These are phyloP conservation scores for Linderniella brevidens DNA, from an alignment of 257 asterid genomes.

Conservation along the genomic window DNA sequence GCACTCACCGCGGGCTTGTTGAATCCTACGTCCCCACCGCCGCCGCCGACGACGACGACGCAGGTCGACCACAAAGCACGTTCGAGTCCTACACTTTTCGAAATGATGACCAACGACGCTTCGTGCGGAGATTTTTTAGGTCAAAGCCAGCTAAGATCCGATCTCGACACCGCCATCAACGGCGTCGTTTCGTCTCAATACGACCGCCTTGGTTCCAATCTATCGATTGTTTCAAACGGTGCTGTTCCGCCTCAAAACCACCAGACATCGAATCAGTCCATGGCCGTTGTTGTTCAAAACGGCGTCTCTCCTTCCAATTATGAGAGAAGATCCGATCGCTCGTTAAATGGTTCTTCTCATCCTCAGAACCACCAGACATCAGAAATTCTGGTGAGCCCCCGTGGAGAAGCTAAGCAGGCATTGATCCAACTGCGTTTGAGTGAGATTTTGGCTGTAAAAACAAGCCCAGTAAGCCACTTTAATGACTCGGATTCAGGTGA, in stretches of 20 bases:
- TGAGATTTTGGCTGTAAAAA: conserved; percentile 38
- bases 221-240: conserved; percentile 10
- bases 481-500: conserved; percentile 63
- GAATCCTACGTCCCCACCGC: conserved; percentile 85
- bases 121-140: too few species aligned
- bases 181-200: too few species aligned
- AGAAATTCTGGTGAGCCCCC: conserved; percentile 15
- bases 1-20: conserved; percentile 91
- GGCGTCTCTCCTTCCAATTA: too few species aligned
- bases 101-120: conserved; percentile 91
- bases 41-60: conserved; percentile 33
- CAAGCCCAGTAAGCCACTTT: conserved; percentile 74
- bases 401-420: conserved; percentile 37
- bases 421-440: conserved; percentile 46
- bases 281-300: too few species aligned
- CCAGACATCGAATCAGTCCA: too few species aligned
- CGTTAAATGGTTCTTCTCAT: too few species aligned
- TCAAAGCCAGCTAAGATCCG: too few species aligned
- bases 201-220: conserved; percentile 12
- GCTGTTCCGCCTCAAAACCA: conserved; percentile 11
- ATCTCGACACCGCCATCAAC: too few species aligned
- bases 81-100: conserved; percentile 84
- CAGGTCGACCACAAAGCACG: conserved; percentile 34
- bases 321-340: too few species aligned
- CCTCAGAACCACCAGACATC: conserved; percentile 17